These are phyloP conservation scores for Neoboletus subvelutipes DNA, from an alignment of 768 basidiomycete species.

Conservation along the genomic window DNA sequence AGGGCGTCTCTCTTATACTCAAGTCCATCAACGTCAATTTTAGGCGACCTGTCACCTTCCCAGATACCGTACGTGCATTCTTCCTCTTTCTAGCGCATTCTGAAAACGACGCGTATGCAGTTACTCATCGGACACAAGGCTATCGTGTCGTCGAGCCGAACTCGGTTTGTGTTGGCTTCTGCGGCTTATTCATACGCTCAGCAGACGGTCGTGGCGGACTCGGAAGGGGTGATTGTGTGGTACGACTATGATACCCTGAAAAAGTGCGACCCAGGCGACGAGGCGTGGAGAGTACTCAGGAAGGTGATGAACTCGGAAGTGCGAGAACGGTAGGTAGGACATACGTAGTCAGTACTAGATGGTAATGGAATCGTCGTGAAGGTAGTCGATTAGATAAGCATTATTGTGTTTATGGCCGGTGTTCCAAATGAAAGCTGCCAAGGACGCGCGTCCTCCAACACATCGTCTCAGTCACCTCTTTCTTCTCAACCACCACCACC, in stretches of 20 bases:
- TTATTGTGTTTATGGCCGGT: constrained; percentile 13
- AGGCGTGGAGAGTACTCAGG: constrained; percentile 37
- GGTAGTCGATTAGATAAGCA: constrained; percentile 16
- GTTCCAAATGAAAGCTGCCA: not conserved
- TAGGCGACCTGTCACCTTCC: constrained; percentile 69
- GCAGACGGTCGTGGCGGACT: constrained; percentile 59
- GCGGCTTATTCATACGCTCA: constrained; percentile 67
- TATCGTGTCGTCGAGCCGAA: constrained; percentile 36
- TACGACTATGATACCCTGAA: constrained; percentile 69
- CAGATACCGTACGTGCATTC: constrained; percentile 59
- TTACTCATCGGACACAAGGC: constrained; percentile 66
- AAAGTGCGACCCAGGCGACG: constrained; percentile 63
- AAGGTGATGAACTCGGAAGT: constrained; percentile 21
- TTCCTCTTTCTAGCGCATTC: not conserved
- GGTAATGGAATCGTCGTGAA: constrained; percentile 15
- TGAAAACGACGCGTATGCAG: constrained; percentile 30
- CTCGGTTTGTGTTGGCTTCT: constrained; percentile 50
- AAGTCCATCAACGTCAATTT: constrained; percentile 69
- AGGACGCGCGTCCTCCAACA: constrained; percentile 35
- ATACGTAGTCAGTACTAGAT: not conserved
- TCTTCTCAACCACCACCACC: constrained; percentile 11
- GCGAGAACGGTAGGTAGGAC: constrained; percentile 9
- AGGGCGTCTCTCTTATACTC: constrained; percentile 71
- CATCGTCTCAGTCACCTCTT: constrained; percentile 6
- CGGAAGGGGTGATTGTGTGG: constrained; percentile 69